Evolutionary conservation across 305 asterid genomes (phyloP), one percentile per base, ranked within the genome.

Genomic region (Fraxinus greggii): DNA sequence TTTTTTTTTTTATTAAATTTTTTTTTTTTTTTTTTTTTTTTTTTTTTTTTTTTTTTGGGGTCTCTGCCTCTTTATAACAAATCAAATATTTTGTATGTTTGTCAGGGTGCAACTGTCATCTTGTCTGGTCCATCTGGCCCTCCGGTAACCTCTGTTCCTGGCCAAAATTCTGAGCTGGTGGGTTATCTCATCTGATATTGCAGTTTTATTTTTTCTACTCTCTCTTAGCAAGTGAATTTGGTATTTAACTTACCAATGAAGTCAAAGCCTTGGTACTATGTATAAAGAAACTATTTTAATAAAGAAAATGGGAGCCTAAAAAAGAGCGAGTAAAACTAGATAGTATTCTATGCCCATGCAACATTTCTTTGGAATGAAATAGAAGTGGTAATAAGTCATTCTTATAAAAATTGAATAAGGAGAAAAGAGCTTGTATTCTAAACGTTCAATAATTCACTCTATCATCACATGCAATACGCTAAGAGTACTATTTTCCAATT

Each of bases 91-190:
- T 33, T 83, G 48, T 84, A 59, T 88, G 82, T 77, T 85, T 86
- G 33, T 31, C 94, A 95, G 98, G 98, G 98, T 84, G 97, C 98
- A 26, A 95, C 97, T 29, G 98, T 95, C 83, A 91, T 93, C 80
- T 87, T 95, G 82, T 95, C 98, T 72, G 98, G 98, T 63, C 94
- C 97, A 77, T 91, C 98, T 78, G 97, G 98, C 29, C 97, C 97
- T 85, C 97, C 98, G 21, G 95, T 95, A 59, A 91, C 97, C 72
- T 35, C 97, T 72, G 91, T 95, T 80, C 97, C 98, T 21, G 90
- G 90, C 88, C 97, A 91, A 87, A 95, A 92, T 85, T 91, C 98
- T 13, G 98, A 95, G 91, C 88, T 95, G 97, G 98, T 95, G 88
- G 63, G 97, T 88, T 79, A 72, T 83, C 72, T 36, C 79, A 40